phyloP scores from a whole-genome alignment of 352 stramenopile genomes.

The Globisporangium echinulatum region DNA sequence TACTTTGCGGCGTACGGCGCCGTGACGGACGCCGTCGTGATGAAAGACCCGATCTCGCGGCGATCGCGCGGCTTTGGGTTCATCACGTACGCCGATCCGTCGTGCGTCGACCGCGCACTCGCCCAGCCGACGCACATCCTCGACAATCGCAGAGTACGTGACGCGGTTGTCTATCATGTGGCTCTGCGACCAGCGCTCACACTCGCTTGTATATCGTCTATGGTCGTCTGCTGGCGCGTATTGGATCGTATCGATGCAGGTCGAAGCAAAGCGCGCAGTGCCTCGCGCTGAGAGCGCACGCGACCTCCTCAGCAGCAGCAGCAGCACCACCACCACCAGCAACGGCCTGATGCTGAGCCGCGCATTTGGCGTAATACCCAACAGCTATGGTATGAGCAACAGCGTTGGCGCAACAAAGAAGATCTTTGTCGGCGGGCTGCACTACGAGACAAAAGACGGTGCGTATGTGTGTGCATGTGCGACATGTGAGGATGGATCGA shows the following conservation, averaged over 20 bases:
- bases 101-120: slow-evolving; percentile 86
- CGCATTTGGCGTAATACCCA: slow-evolving; percentile 49
- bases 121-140: slow-evolving; percentile 87
- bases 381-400: slow-evolving; percentile 36
- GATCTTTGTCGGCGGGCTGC: slow-evolving; percentile 90
- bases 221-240: too few relatives aligned
- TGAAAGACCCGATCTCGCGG: slow-evolving; percentile 91
- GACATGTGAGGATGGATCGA: too few relatives aligned
- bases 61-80: slow-evolving; percentile 91
- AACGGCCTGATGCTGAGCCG: slow-evolving; percentile 27
- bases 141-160: slow-evolving; percentile 80
- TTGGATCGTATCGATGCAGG: slow-evolving; percentile 21
- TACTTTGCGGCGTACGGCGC: slow-evolving; percentile 88
- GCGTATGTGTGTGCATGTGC: slow-evolving; percentile 11
- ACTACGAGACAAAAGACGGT: slow-evolving; percentile 93
- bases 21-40: slow-evolving; percentile 90
- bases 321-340: slow-evolving; percentile 12
- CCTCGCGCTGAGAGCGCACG: slow-evolving; percentile 80
- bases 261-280: slow-evolving; percentile 90
- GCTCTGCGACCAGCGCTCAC: too few relatives aligned
- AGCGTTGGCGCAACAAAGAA: slow-evolving; percentile 82
- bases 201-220: too few relatives aligned
- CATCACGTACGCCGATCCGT: slow-evolving; percentile 88
- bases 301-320: slow-evolving; percentile 40
- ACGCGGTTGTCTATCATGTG: too few relatives aligned